These are phyloP conservation scores for Helotiales sp. DNA, from an alignment of 2,329 filamentous ascomycete species.

Conservation along the genomic window DNA sequence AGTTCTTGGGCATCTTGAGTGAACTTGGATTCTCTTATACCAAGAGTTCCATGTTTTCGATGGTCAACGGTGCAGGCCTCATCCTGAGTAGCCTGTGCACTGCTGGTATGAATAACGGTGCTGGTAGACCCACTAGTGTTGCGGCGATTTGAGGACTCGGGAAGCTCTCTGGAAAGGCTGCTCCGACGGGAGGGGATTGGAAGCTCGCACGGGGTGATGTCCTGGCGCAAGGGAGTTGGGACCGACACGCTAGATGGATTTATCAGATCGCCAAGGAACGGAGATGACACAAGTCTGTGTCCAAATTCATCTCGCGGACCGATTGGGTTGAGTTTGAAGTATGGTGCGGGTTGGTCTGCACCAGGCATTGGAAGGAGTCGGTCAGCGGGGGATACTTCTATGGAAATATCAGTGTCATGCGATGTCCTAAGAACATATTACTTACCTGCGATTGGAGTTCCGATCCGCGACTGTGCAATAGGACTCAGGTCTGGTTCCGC, in stretches of 20 bases:
- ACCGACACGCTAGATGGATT: neutral
- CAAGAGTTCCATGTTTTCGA: neutral
- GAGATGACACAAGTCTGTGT: conserved; percentile 10
- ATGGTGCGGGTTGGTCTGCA: conserved; percentile 13
- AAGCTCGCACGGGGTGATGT: conserved; percentile 3
- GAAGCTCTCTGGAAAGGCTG: conserved; percentile 14
- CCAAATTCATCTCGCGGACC: conserved; percentile 19
- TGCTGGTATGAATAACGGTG: conserved; percentile 39
- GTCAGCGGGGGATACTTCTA: conserved; percentile 18
- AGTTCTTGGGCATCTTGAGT: too few relatives aligned
- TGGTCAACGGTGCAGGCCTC: neutral
- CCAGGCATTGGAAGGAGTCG: conserved; percentile 23
- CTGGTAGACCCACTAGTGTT: conserved; percentile 33
- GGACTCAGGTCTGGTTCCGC: conserved; percentile 46
- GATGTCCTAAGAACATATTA: neutral
- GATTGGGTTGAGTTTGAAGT: conserved; percentile 3
- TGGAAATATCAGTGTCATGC: neutral
- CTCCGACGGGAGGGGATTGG: neutral
- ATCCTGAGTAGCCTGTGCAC: neutral
- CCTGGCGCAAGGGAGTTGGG: neutral
- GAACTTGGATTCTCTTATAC: too few relatives aligned
- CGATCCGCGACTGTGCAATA: conserved; percentile 19
- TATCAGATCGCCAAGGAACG: conserved; percentile 7
- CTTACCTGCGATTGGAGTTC: conserved; percentile 19
- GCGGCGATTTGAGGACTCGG: conserved; percentile 16